Evolutionary conservation across 2,329 filamentous ascomycete genomes (phyloP).

Genomic region (Aspergillus sp.): DNA sequence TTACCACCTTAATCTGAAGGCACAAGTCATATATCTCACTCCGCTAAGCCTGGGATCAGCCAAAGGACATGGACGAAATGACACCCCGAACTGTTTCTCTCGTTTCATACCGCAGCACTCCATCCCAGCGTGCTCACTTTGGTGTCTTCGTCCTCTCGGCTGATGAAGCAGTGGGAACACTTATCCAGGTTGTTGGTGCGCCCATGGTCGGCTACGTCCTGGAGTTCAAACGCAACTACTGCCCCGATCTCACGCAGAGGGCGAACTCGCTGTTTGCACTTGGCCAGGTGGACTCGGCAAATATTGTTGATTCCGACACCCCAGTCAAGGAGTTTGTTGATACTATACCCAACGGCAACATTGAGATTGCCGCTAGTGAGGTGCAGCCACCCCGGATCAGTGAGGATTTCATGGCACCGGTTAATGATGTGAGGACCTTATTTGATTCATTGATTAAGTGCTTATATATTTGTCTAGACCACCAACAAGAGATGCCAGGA

Average conservation of each 20-base stretch:
- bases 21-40: too few species aligned
- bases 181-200: slow-evolving; percentile 33
- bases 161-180: slow-evolving; percentile 20
- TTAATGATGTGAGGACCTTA: slow-evolving; percentile 29
- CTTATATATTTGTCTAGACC: slow-evolving; percentile 14
- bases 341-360: slow-evolving; percentile 19
- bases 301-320: slow-evolving; percentile 21
- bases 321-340: slow-evolving; percentile 13
- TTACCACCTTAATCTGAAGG: too few species aligned
- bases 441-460: not conserved
- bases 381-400: slow-evolving; percentile 30
- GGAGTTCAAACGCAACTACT: slow-evolving; percentile 32
- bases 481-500: slow-evolving; percentile 35
- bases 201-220: slow-evolving; percentile 32
- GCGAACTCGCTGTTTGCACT: slow-evolving; percentile 18
- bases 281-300: slow-evolving; percentile 18
- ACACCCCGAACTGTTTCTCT: slow-evolving; percentile 23
- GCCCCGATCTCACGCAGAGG: slow-evolving; percentile 9
- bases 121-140: slow-evolving; percentile 30
- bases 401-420: slow-evolving; percentile 34
- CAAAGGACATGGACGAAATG: slow-evolving; percentile 15
- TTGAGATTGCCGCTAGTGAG: slow-evolving; percentile 29
- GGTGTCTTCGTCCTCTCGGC: slow-evolving; percentile 29
- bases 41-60: too few species aligned
- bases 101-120: slow-evolving; percentile 22